These are phyloP conservation scores for Capronia americana DNA, from an alignment of 2,329 filamentous ascomycete species.

Conservation along the genomic window DNA sequence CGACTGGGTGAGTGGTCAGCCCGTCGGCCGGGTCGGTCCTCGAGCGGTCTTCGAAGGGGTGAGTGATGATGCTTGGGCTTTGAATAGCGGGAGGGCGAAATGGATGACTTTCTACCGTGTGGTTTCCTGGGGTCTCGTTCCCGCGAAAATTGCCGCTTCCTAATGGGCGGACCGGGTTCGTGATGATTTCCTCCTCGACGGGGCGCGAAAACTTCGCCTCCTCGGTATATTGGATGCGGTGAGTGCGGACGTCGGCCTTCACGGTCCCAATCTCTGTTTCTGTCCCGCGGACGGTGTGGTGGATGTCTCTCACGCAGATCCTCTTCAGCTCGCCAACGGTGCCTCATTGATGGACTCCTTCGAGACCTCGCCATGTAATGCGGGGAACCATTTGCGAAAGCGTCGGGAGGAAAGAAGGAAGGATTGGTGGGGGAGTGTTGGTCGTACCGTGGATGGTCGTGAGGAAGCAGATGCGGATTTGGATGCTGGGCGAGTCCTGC, in stretches of 20 bases:
- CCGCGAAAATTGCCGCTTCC: conserved; percentile 31
- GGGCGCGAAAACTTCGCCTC: conserved; percentile 16
- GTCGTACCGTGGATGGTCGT: conserved; percentile 15
- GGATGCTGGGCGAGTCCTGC: conserved; percentile 33
- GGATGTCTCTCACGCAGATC: conserved; percentile 46
- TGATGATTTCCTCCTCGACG: conserved; percentile 25
- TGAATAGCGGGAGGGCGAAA: conserved; percentile 30
- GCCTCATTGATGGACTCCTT: conserved; percentile 58
- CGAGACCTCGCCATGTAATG: conserved; percentile 58
- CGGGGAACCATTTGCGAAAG: conserved; percentile 48
- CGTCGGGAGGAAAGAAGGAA: conserved; percentile 14
- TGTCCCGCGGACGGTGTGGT: conserved; percentile 39
- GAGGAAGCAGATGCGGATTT: conserved; percentile 20
- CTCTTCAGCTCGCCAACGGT: conserved; percentile 56
- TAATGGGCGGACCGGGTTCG: conserved; percentile 18
- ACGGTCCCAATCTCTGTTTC: conserved; percentile 42
- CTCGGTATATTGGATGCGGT: conserved; percentile 29
- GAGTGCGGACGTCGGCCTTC: conserved; percentile 25
- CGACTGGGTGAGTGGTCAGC: conserved; percentile 35
- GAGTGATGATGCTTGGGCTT: conserved; percentile 26
- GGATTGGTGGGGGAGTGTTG: conserved; percentile 8
- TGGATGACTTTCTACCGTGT: conserved; percentile 32
- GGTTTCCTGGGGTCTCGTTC: conserved; percentile 33
- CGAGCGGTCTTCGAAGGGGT: conserved; percentile 21
- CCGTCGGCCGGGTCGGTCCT: conserved; percentile 27